These are phyloP conservation scores for Cadophora sp. DNA, from an alignment of 2,329 filamentous ascomycete species.

Conservation along the genomic window DNA sequence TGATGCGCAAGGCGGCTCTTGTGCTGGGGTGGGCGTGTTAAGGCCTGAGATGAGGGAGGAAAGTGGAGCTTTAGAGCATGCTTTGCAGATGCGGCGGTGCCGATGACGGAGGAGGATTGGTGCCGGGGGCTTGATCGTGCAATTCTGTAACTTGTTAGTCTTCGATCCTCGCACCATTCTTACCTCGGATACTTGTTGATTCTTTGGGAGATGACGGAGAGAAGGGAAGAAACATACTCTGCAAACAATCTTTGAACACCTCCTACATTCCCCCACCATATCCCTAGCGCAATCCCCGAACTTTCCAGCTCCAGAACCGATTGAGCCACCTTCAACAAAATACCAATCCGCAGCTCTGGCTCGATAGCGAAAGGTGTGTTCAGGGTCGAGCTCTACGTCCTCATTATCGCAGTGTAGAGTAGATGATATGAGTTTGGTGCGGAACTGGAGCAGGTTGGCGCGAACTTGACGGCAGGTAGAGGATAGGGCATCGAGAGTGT, in stretches of 20 bases:
- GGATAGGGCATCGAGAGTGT: slow-evolving; percentile 83
- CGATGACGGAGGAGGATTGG: slow-evolving; percentile 71
- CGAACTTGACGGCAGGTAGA: slow-evolving; percentile 83
- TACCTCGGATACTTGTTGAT: not conserved
- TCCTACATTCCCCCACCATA: slow-evolving; percentile 82
- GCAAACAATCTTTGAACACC: slow-evolving; percentile 80
- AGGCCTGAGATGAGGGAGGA: slow-evolving; percentile 50
- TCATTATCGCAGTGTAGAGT: slow-evolving; percentile 86
- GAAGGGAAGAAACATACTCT: slow-evolving; percentile 64
- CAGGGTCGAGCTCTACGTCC: slow-evolving; percentile 57
- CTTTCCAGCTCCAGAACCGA: slow-evolving; percentile 67
- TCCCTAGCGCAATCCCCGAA: slow-evolving; percentile 83
- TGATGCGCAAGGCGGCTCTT: slow-evolving; percentile 2
- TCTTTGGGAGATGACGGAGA: slow-evolving; percentile 56
- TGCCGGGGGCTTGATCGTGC: slow-evolving; percentile 82
- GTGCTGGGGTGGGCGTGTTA: slow-evolving; percentile 46
- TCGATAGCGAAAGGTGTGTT: slow-evolving; percentile 63
- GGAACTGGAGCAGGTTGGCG: slow-evolving; percentile 78
- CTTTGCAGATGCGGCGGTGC: slow-evolving; percentile 80
- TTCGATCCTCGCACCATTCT: not conserved
- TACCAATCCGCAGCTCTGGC: slow-evolving; percentile 64
- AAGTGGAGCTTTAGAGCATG: slow-evolving; percentile 77
- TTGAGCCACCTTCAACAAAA: slow-evolving; percentile 60
- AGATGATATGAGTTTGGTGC: slow-evolving; percentile 72
- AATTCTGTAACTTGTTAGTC: slow-evolving; percentile 69